Evolutionary conservation across 495 filamentous ascomycete species (phyloP).

Genomic region (Xylaria castorea): DNA sequence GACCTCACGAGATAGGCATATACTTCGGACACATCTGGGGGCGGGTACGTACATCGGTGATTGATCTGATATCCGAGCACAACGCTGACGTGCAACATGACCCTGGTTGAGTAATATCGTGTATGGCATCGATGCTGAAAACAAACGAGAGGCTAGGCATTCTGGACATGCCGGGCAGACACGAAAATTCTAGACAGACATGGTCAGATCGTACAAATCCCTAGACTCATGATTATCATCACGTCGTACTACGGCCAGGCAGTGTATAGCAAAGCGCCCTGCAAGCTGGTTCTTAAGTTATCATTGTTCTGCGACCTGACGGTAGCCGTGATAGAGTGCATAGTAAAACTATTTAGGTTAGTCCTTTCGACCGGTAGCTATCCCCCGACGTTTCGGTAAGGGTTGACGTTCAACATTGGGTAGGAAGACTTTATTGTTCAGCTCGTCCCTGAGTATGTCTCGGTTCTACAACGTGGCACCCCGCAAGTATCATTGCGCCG

Average conservation of each 20-base stretch:
- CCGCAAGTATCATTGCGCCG: conserved; percentile 13
- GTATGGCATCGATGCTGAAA: not conserved
- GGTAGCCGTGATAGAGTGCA: not conserved
- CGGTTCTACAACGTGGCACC: conserved; percentile 28
- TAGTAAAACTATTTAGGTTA: not conserved
- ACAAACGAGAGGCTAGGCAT: conserved; percentile 5
- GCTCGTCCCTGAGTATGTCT: conserved; percentile 20
- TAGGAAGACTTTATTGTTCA: conserved; percentile 10
- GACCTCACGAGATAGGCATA: not conserved
- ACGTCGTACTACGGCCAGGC: conserved; percentile 1
- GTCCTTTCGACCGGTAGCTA: not conserved
- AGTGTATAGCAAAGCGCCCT: not conserved
- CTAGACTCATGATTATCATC: not conserved
- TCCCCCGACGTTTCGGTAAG: not conserved
- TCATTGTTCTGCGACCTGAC: not conserved
- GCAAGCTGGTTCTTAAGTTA: not conserved
- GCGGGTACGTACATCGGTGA: conserved; percentile 27
- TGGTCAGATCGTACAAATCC: conserved; percentile 3
- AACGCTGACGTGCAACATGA: conserved; percentile 25
- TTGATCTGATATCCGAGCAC: conserved; percentile 28
- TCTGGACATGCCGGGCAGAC: not conserved
- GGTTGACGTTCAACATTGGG: not conserved
- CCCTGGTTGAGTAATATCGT: conserved; percentile 4
- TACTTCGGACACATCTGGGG: conserved; percentile 8
- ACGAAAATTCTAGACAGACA: conserved; percentile 3